Evolutionary conservation across 75 land plant species (phyloP), one percentile per base, ranked within the genome.

Genomic region (Chamaecyparis obtusa): DNA sequence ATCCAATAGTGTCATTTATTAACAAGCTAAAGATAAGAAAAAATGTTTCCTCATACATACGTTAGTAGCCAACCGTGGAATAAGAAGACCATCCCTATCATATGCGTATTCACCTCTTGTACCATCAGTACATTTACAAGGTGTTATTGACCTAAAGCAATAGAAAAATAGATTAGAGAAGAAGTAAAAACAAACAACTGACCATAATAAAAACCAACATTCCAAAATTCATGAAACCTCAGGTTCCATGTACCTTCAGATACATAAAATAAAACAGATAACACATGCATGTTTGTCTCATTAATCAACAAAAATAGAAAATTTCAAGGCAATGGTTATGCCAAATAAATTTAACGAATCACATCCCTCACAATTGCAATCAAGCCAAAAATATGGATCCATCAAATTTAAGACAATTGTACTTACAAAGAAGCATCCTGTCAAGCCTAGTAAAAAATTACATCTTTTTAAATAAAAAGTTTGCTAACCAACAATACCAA

Each of bases 101-200:
- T 84, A 87, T 4, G 86, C 88, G 84, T 71, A 87, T 69, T 87
- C 76, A 69, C 88, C 88, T 37, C 88, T 71, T 5, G 88, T 87
- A 43, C 32, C 84, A 64, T 77, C 88, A 16, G 88, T 87, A 85
- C 88, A 87, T 51, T 87, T 87, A 30, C 88, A 87, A 37, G 56
- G 77, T 32, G 10, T 85, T 83, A 86, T 30, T 81, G 72, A 82
- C 32, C 88, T 87, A 84, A 54, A 55, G 43, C 48, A 81, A 81
- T 4, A 81, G 33, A 81, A 41, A 6, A 1, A 44, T 44, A 81
- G 27, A 41, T 44, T 41, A 81, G 44, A 81, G 24, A 81, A 43
- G 11, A 81, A 41, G 9, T 41, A 27, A 41, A 27, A 44, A 21
- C n/a, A n/a, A 81, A 13, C 9, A 41, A 46, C 11, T 41, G 14